phyloP scores from a whole-genome alignment of 2,329 filamentous ascomycete species.

The Exophiala sp. region DNA sequence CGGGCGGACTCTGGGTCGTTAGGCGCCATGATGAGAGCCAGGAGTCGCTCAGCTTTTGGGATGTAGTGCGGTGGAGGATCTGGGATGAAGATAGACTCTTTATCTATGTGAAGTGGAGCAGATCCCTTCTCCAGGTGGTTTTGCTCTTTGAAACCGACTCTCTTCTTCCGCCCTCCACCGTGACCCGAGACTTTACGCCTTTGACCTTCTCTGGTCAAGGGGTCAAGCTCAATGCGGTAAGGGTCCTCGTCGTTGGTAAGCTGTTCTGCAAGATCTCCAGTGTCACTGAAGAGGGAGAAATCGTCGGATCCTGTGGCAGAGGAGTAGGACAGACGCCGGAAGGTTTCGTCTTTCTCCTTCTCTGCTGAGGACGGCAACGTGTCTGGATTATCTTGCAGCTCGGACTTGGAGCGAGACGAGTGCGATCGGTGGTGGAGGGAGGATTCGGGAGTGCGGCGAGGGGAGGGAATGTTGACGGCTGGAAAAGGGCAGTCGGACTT shows the following conservation, averaged over 20 bases:
- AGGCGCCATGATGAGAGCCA: constrained; percentile 82
- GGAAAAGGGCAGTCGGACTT: constrained; percentile 64
- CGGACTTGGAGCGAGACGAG: constrained; percentile 35
- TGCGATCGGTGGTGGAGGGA: constrained; percentile 86
- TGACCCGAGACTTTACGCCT: constrained; percentile 32
- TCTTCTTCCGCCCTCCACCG: constrained; percentile 31
- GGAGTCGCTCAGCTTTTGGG: constrained; percentile 63
- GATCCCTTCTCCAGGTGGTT: constrained; percentile 41
- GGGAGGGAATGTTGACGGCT: constrained; percentile 78
- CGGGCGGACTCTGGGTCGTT: constrained; percentile 64
- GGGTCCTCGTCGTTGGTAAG: constrained; percentile 79
- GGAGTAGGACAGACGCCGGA: constrained; percentile 51
- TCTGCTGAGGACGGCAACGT: constrained; percentile 41
- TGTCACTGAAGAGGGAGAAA: constrained; percentile 87
- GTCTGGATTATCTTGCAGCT: constrained; percentile 36
- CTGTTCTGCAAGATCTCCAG: constrained; percentile 91
- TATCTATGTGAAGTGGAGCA: constrained; percentile 45
- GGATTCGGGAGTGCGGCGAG: constrained; percentile 64
- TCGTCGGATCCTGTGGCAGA: constrained; percentile 56
- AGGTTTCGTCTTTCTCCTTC: constrained; percentile 44
- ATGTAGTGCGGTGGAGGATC: constrained; percentile 61
- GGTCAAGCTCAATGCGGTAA: constrained; percentile 64
- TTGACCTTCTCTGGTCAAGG: constrained; percentile 41
- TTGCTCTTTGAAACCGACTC: constrained; percentile 26
- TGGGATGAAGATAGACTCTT: constrained; percentile 81